Evolutionary conservation across 2,329 filamentous ascomycete species (phyloP), one percentile per base, ranked within the genome.

Genomic region (Aspergillus aculeatus): DNA sequence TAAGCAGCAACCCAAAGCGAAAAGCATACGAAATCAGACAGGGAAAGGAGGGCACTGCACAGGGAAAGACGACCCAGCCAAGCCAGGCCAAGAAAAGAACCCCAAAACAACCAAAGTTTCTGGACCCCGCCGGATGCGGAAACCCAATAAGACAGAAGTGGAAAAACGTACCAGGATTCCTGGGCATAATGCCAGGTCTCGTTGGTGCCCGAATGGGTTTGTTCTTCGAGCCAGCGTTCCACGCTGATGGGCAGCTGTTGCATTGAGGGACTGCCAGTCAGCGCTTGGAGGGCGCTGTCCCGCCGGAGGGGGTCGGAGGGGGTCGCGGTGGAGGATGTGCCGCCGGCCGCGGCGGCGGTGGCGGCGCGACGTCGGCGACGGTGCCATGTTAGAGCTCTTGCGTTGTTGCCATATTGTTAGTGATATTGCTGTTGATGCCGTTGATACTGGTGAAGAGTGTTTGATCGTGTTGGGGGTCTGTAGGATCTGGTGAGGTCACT

Each of bases 171-270:
- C 71, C 71, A 74, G 58, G 54, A 66, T 53, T 72, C 69, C 54
- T 68, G 66, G 47, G 64, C 57, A 41, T 69, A 68, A 47, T 62
- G 64, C 29, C 53, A 44, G 10, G 38, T 12, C 14, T 65, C 62
- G 21, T 60, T 38, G 56, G 66, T 56, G 32, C 61, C 52, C 12
- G 62, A 54, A 4, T 57, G 50, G 44, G 65, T 63, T 44, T 71
- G 66, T 48, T 69, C 65, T 54, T 69, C 66, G 41, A 73, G 58
- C 71, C 71, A 72, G 59, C 66, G 60, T n/a, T 68, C 64, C 56
- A 73, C 65, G 24, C 62, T 64, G 9, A 35, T 58, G 38, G 50
- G 62, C 57, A 67, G 57, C 54, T 47, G 47, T 60, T 56, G 51
- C 58, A 50, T 29, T 56, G 44, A 16, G 60, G 41, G 49, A 64